Base-by-base conservation (phyloP, 331 rosid species). In the Malus hybrid region DNA sequence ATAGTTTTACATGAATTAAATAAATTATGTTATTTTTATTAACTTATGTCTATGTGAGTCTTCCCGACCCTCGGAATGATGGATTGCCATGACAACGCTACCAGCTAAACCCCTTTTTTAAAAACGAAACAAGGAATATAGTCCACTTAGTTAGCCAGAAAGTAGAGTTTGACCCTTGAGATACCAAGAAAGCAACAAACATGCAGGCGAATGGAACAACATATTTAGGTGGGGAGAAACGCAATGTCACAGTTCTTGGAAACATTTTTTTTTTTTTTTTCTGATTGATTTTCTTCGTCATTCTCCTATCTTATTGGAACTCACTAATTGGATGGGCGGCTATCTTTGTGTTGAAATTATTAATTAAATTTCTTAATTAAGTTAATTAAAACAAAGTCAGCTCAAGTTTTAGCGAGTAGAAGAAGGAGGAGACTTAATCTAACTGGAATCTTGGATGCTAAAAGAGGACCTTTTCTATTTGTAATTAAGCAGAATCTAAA, bases 391-490 rank as follows among this genome's bases (percentile, higher is more conserved):
- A 39, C 76, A 34, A 36, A 36, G 56, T 72, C 76, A 15, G 27
- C 34, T 50, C 11, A 13, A 36, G 27, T 7, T 34, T 82, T 72
- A 68, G 79, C 69, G 44, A 57, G 64, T 18, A 82, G 20, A 32
- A 34, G 15, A 74, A 62, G 3, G 11, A 39, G 44, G 46, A 28
- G 54, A 70, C 32, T 6, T 18, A 10, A 34, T n/a, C 55, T 31
- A 19, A 18, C 15, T 55, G 62, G 82, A 78, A 82, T 63, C 74
- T 74, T 69, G 65, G 11, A 77, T 32, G 74, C 73, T 10, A 64
- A 39, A 19, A 63, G 11, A 39, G 6, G 24, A 31, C 65, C 54
- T 11, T 74, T 74, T 74, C 74, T 29, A 6, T 44, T 55, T 69
- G 52, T 11, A 11, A 11, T 44, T 73, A 60, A 13, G 79, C 36